Percentiles rank a stretch among this genome's conserved stretches.
Conservation (phyloP, 2,329 filamentous ascomycete genomes). For the Fusarium miscanthi region DNA sequence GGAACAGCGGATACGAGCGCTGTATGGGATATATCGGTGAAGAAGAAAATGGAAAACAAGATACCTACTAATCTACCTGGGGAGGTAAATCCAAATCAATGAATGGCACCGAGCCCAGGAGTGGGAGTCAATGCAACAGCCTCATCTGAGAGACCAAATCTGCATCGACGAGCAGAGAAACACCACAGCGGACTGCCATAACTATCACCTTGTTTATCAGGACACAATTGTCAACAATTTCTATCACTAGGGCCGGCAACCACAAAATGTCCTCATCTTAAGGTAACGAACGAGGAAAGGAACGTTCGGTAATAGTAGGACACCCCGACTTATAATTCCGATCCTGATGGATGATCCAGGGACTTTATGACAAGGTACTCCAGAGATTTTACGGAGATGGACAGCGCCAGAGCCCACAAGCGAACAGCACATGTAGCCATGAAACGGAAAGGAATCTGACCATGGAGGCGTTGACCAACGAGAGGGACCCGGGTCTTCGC, state of each 20-base stretch:
- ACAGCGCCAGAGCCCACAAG: slow-evolving; percentile 31
- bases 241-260: neutral
- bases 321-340: slow-evolving; percentile 11
- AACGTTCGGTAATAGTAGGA: slow-evolving; percentile 20
- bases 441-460: slow-evolving; percentile 40
- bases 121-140: neutral
- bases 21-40: slow-evolving; percentile 8
- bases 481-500: slow-evolving; percentile 41
- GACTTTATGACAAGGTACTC: slow-evolving; percentile 26
- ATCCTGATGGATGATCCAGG: slow-evolving; percentile 17
- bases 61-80: neutral
- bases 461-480: slow-evolving; percentile 39
- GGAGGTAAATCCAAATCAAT: neutral
- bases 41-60: neutral
- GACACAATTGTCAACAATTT: neutral
- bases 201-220: neutral
- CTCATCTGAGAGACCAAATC: neutral
- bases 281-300: slow-evolving; percentile 5
- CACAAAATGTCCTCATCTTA: neutral
- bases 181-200: neutral
- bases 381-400: slow-evolving; percentile 38
- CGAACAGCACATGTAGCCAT: slow-evolving; percentile 41
- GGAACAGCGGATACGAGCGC: slow-evolving; percentile 10
- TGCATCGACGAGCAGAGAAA: neutral
- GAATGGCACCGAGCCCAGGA: neutral